Base-by-base conservation (phyloP, 129 eudicot species). In the Flaveria bidentis region DNA sequence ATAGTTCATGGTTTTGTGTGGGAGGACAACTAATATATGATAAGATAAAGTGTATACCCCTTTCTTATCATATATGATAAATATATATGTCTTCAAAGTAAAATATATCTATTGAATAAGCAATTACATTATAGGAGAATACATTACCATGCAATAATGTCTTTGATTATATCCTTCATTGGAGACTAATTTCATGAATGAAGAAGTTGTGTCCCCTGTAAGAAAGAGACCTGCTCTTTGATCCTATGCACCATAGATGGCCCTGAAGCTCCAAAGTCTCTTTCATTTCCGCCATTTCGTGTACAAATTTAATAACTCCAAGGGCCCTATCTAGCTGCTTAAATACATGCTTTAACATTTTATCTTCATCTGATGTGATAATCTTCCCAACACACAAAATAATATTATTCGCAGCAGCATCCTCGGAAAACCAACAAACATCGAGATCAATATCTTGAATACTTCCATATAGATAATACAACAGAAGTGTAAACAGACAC, bases 171-270 rank as follows among this genome's bases (percentile, higher is more conserved):
- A 70, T 61, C 45, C 7, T 33, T 67, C 72, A 77, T 85, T 76
- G 61, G 22, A 74, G 65, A 80, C 80, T 61, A 44, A 93, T 80
- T 56, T 85, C 89, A 83, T 94, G 97, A 56, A 86, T 10, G 47
- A 91, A 83, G 76, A 78, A 87, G 76, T 63, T 52, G 79, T 82
- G 85, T 39, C 93, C 93, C 86, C 79, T 91, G 74, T 88, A 94
- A 25, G 60, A 70, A 77, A 86, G 22, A 6, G 85, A 81, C 81
- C 82, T 86, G 47, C 78, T 75, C 75, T 84, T 69, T 16, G 88
- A 88, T 60, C 88, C 97, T 50, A 87, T 70, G 78, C 93, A 84
- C 97, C 93, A 88, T 69, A 91, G 25, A 86, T 91, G 98, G 69
- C 96, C 97, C 79, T 91, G 93, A 65, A 94, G 14, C 86, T 87